Conservation (phyloP, 2,329 filamentous ascomycete genomes). For the Fusarium drepaniforme region DNA sequence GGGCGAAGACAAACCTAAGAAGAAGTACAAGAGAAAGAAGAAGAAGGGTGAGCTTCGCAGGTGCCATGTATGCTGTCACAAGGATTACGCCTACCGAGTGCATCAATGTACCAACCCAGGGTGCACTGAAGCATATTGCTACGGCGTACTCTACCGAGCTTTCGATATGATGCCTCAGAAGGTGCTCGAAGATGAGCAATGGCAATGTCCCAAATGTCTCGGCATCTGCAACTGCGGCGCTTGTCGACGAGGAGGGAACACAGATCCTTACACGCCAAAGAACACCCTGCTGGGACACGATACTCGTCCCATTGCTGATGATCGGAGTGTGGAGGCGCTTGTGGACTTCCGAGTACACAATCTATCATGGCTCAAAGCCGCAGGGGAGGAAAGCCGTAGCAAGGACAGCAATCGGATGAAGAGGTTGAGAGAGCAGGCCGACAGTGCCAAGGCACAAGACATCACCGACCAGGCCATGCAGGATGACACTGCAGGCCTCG, state of each 20-base stretch:
- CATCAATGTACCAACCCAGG: conserved; percentile 78
- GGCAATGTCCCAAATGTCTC: conserved; percentile 90
- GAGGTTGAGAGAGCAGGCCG: conserved; percentile 66
- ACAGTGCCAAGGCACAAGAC: conserved; percentile 67
- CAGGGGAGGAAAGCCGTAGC: conserved; percentile 69
- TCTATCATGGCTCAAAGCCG: conserved; percentile 79
- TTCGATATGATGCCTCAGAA: conserved; percentile 91
- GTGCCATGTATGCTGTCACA: conserved; percentile 88
- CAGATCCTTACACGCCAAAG: conserved; percentile 85
- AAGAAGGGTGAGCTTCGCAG: conserved; percentile 67
- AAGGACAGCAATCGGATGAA: conserved; percentile 70
- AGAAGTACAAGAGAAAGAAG: conserved; percentile 67
- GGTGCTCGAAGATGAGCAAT: conserved; percentile 83
- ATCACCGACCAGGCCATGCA: conserved; percentile 48
- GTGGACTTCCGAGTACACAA: conserved; percentile 95
- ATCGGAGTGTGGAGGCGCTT: conserved; percentile 88
- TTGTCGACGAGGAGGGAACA: conserved; percentile 76
- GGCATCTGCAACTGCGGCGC: conserved; percentile 88
- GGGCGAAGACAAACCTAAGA: conserved; percentile 72
- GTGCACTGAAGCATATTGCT: conserved; percentile 87
- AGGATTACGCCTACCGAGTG: conserved; percentile 87
- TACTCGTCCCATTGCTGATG: conserved; percentile 89
- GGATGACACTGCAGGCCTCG: conserved; percentile 11
- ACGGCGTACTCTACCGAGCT: conserved; percentile 90
- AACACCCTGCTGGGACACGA: conserved; percentile 91